A percentile compares a stretch with the other conserved stretches of the same genome.
Evolutionary conservation across 2,329 filamentous ascomycete genomes (phyloP).

Genomic region (Phoma sp.): DNA sequence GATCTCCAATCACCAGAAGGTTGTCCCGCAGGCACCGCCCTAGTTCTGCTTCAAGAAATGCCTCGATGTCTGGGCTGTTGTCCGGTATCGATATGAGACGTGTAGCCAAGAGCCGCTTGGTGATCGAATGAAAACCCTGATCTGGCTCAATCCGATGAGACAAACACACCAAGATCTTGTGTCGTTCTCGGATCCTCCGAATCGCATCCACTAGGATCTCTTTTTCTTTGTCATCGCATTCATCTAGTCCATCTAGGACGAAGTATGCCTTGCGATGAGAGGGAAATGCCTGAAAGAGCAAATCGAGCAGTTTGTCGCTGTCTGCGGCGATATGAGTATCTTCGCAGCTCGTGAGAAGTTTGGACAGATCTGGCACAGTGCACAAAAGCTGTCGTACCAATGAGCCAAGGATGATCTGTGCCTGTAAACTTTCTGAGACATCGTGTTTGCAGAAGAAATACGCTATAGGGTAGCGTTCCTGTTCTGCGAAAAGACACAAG

Average conservation of each 20-base stretch:
- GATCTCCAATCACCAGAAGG: constrained; percentile 30
- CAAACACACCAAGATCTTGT: constrained; percentile 29
- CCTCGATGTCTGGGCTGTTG: constrained; percentile 27
- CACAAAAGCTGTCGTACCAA: constrained; percentile 47
- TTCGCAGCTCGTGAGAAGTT: constrained; percentile 10
- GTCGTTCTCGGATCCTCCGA: constrained; percentile 26
- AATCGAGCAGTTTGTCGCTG: constrained; percentile 23
- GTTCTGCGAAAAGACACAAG: constrained; percentile 15
- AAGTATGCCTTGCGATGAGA: constrained; percentile 34
- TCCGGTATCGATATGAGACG: constrained; percentile 27
- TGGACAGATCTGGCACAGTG: constrained; percentile 27
- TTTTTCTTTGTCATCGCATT: constrained; percentile 31
- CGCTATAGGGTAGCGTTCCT: constrained; percentile 14
- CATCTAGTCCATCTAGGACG: constrained; percentile 46
- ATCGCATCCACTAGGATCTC: constrained; percentile 24
- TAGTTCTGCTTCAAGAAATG: constrained; percentile 37
- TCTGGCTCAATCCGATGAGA: constrained; percentile 32
- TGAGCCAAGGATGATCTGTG: constrained; percentile 33
- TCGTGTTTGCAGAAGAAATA: constrained; percentile 41
- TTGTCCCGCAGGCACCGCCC: constrained; percentile 22
- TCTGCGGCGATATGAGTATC: constrained; percentile 2
- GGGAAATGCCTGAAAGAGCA: constrained; percentile 27
- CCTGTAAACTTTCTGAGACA: constrained; percentile 28
- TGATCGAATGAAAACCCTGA: too few species aligned
- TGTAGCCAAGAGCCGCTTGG: background rate